phyloP scores from a whole-genome alignment of 768 basidiomycete species.

The Tricholoma hemisulphureum region DNA sequence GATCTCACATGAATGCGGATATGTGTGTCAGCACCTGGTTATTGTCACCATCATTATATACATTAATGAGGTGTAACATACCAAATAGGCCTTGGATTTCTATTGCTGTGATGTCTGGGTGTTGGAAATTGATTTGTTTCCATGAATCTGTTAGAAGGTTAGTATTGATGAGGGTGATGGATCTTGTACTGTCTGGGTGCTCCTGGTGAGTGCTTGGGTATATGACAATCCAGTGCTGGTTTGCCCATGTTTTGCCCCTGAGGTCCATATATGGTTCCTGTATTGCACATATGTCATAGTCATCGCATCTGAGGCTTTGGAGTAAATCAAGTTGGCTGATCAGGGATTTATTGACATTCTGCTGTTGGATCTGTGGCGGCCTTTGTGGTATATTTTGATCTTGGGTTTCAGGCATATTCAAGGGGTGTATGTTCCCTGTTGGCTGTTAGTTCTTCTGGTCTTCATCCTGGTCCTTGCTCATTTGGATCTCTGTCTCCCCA shows the following conservation, averaged over 20 bases:
- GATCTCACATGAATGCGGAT: constrained; percentile 10
- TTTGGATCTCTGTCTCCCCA: no score
- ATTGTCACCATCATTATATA: constrained; percentile 37
- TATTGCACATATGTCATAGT: not conserved
- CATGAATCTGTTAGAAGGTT: not conserved
- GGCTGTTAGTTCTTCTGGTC: not conserved
- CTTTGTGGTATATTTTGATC: not conserved
- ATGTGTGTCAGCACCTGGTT: no score
- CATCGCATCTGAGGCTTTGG: not conserved
- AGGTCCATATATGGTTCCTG: not conserved
- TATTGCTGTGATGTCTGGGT: constrained; percentile 22
- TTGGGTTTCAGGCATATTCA: not conserved
- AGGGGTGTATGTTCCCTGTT: not conserved
- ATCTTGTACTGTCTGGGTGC: no score
- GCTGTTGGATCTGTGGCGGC: not conserved
- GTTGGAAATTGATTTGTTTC: not conserved
- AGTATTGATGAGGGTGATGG: not conserved
- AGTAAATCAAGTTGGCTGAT: no score
- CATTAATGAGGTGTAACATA: constrained; percentile 24
- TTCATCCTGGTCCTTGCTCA: not conserved
- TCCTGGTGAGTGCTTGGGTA: constrained; percentile 5
- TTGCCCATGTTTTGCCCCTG: not conserved
- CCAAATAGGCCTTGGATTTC: not conserved
- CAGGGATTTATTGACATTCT: not conserved
- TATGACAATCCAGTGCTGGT: not conserved